Percentiles rank a stretch among this genome's conserved stretches.
These are phyloP conservation scores for Moesziomyces sp. DNA, from an alignment of 1,284 basidiomycete species.

Conservation along the genomic window DNA sequence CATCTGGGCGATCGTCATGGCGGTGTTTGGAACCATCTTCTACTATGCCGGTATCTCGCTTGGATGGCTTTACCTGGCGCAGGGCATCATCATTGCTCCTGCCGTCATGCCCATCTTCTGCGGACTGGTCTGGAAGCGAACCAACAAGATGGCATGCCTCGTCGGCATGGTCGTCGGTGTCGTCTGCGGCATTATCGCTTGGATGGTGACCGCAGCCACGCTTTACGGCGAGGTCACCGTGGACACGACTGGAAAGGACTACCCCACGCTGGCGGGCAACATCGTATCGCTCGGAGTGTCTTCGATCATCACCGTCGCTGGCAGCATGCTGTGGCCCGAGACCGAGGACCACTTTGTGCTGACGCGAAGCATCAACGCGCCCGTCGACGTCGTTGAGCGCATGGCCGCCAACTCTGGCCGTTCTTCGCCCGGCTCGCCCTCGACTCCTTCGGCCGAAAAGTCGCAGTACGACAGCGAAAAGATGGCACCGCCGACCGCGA, in stretches of 20 bases:
- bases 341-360: constrained; percentile 60
- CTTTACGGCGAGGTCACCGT: constrained; percentile 86
- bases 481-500: constrained; percentile 2
- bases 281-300: constrained; percentile 84
- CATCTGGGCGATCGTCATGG: constrained; percentile 80
- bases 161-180: constrained; percentile 79
- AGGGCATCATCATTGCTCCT: constrained; percentile 84
- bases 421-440: constrained; percentile 4
- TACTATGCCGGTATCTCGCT: constrained; percentile 77
- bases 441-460: constrained; percentile 18
- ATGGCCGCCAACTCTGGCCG: constrained; percentile 20
- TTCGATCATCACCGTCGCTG: constrained; percentile 77
- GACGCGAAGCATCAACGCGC: constrained; percentile 62
- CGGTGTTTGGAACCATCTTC: constrained; percentile 84
- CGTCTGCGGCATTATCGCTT: constrained; percentile 77
- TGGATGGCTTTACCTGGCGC: constrained; percentile 72
- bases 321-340: constrained; percentile 52
- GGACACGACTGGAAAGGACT: constrained; percentile 74
- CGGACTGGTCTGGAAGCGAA: constrained; percentile 70
- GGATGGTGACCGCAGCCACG: constrained; percentile 79
- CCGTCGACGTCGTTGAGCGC: constrained; percentile 39
- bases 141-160: constrained; percentile 69
- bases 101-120: constrained; percentile 87
- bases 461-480: constrained; percentile 29
- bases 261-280: constrained; percentile 79